Base-by-base conservation (phyloP, 345 rosid species). In the Ailanthus altissimus region DNA sequence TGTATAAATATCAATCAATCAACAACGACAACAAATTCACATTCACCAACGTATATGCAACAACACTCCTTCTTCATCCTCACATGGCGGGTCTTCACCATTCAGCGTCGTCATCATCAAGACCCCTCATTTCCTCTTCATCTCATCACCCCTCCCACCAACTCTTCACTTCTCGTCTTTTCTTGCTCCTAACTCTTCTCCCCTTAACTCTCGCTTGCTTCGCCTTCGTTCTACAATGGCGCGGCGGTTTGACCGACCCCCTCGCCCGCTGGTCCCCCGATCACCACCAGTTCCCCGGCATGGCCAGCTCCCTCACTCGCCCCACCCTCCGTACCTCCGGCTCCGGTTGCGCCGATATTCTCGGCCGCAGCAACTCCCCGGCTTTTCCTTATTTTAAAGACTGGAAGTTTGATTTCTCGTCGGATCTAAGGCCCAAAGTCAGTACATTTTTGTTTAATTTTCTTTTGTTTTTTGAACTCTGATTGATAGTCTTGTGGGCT, bases 391-490 rank as follows among this genome's bases (percentile, higher is more conserved):
- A 93, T 79, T 92, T 60, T 62, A 77, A 83, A 16, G 86, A 88
- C 47, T 96, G 92, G 94, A 89, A 85, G 45, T 90, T 93, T 72
- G 86, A 86, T 76, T 85, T 79, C 82, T 68, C 62, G 3, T 81
- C 91, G 66, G 93, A 93, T 90, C 93, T 90, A 80, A 86, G 85
- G 84, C 98, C 98, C 60, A 90, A 81, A 94, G 99, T 91, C 45
- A 78, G 56, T 16, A 0, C 3, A 1, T 36, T 28, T 3, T 50
- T 51, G 88, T 68, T n/a, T n/a, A 70, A 8, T 68, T 68, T 51
- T 46, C 38, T 23, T 60, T 43, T 46, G 40, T 32, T 21, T 5
- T 32, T 32, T 32, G 38, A 3, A 32, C 38, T 32, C 1, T 73
- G 23, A 9, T 61, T 63, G 49, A 20, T 18, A 6, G 43, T n/a